Percentiles rank a stretch among this genome's conserved stretches.
Conservation (phyloP, 164 flowering plant species). For the Tetracentron sinense region DNA sequence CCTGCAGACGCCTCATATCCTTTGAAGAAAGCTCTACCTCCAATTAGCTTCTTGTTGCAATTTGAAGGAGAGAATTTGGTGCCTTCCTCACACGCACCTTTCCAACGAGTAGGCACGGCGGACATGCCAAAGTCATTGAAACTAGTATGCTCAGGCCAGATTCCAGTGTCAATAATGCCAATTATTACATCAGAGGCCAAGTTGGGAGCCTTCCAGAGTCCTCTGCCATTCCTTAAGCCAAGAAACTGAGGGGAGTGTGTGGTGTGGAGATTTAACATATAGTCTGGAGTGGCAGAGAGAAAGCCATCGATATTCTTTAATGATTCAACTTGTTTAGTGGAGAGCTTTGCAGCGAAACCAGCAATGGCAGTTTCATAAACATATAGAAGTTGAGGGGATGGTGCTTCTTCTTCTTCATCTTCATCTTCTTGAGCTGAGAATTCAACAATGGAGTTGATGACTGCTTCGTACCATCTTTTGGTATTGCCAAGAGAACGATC, state of each 20-base stretch:
- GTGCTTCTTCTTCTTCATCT: constrained; percentile 12
- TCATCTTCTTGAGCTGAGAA: constrained; percentile 24
- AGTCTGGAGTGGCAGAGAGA: constrained; percentile 50
- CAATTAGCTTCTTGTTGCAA: constrained; percentile 61
- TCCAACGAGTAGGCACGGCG: constrained; percentile 58
- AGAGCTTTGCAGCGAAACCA: constrained; percentile 68
- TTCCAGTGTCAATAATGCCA: constrained; percentile 74
- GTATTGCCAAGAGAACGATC: constrained; percentile 19
- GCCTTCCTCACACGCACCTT: constrained; percentile 58
- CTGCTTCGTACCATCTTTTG: constrained; percentile 37
- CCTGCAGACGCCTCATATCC: constrained; percentile 49
- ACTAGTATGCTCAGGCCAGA: constrained; percentile 77
- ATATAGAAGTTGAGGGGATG: constrained; percentile 49
- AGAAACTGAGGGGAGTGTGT: constrained; percentile 71
- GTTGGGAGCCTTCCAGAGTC: constrained; percentile 45
- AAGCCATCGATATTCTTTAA: constrained; percentile 47
- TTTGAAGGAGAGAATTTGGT: constrained; percentile 36
- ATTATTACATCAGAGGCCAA: constrained; percentile 54
- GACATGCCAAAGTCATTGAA: constrained; percentile 44
- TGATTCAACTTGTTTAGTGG: constrained; percentile 36
- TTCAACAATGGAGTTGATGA: constrained; percentile 34
- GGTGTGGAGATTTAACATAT: constrained; percentile 53
- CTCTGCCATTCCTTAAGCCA: constrained; percentile 52
- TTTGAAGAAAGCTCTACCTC: constrained; percentile 49
- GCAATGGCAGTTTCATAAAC: constrained; percentile 44